Evolutionary conservation across 2,329 filamentous ascomycete genomes (phyloP).

Genomic region (Rhinocladiella mackenziei): DNA sequence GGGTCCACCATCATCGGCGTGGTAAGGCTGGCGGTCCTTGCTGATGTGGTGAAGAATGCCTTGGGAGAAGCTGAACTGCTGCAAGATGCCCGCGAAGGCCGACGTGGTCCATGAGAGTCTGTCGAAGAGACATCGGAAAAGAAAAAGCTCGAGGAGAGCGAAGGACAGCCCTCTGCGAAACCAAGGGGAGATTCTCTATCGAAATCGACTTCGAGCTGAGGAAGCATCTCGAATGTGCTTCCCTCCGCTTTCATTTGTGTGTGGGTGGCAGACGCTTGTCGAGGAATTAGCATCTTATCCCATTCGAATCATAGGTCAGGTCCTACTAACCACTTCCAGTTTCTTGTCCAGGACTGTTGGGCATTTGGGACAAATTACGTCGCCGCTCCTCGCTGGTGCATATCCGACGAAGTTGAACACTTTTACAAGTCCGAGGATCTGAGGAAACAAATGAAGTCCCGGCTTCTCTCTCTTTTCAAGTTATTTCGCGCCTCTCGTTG

Average conservation of each 20-base stretch:
- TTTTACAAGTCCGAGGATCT: slow-evolving; percentile 1
- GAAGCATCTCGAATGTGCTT: slow-evolving; percentile 16
- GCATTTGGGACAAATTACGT: too few species aligned
- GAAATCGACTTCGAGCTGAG: slow-evolving; percentile 15
- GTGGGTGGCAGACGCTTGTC: slow-evolving; percentile 2
- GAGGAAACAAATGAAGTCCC: slow-evolving; percentile 6
- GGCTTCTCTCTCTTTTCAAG: slow-evolving; percentile 9
- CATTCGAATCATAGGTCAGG: not conserved
- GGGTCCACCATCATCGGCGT: slow-evolving; percentile 19
- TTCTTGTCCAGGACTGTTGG: too few species aligned
- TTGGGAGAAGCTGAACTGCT: slow-evolving; percentile 22
- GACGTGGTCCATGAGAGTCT: slow-evolving; percentile 15
- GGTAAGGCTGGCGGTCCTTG: slow-evolving; percentile 18
- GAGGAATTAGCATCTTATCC: slow-evolving; percentile 2
- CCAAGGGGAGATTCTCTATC: slow-evolving; percentile 16
- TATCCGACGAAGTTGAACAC: too few species aligned
- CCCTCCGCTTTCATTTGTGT: slow-evolving; percentile 12
- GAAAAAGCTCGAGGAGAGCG: slow-evolving; percentile 25
- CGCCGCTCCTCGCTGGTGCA: too few species aligned
- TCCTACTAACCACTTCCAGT: not conserved
- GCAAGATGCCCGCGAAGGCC: slow-evolving; percentile 19
- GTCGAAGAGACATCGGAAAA: slow-evolving; percentile 17
- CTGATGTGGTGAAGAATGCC: slow-evolving; percentile 21
- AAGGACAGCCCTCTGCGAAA: slow-evolving; percentile 19
- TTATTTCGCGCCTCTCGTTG: slow-evolving; percentile 13